Evolutionary conservation across 441 rosid genomes (phyloP), one percentile per base, ranked within the genome.

Genomic region (Corymbia calophylla): DNA sequence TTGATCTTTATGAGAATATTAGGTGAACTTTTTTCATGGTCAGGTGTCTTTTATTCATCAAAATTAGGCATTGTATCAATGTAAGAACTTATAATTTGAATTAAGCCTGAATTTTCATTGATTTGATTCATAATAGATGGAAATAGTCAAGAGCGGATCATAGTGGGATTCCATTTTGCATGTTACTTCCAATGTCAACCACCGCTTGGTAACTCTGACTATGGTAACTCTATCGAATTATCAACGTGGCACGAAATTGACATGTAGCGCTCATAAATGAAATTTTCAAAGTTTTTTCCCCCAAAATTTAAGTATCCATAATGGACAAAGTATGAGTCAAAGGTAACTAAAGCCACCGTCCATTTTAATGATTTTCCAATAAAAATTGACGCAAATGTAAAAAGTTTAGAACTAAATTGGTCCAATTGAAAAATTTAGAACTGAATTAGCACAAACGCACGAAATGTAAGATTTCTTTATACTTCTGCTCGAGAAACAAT

Each of bases 361-460:
- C 27, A 55, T 55, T 10, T 55, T 25, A 55, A 55, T 0, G 2
- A 55, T 21, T 55, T 21, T 54, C 1, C 0, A 5, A 1, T 55
- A 23, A 55, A 55, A 55, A 55, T 55, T 55, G 0, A 2, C 39
- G 5, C 29, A 58, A 4, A 0, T 6, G 0, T 0, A 58, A 23
- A 58, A 1, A 13, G 13, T 56, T 56, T 1, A 56, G 0, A 13
- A 56, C 29, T 23, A 23, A 23, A 56, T 35, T 56, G 2, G 62
- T 56, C 29, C 29, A 9, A 23, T 56, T 2, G 0, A 56, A 56
- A 56, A 0, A 23, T 56, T 56, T 56, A 56, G 0, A 0, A 23
- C 0, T 56, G 10, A 56, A 56, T 56, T 23, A 1, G 10, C 0
- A 23, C 0, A 0, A 23, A 56, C 10, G 5, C 0, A 58, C 23